phyloP scores from a whole-genome alignment of 371 early-diverging fungal species.

The Mortierella sp. region DNA sequence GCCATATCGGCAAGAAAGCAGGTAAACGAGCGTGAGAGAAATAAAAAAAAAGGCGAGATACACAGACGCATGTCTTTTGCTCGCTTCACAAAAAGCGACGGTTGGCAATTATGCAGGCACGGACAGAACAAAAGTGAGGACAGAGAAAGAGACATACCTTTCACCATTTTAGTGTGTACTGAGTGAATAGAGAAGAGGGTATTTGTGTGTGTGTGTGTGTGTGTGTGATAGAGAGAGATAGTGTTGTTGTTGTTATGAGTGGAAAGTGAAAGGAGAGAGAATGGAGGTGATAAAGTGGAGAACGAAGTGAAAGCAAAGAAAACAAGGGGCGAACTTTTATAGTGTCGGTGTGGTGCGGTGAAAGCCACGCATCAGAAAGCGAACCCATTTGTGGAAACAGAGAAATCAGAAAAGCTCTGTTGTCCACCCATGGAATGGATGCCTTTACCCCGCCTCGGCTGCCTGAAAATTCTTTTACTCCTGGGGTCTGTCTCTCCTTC shows the following conservation, averaged over 20 bases:
- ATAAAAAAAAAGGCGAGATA: not conserved
- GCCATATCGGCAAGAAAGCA: not conserved
- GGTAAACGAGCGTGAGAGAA: not conserved
- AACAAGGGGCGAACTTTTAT: constrained; percentile 1
- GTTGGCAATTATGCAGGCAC: not conserved
- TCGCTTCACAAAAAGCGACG: not conserved
- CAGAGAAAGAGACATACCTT: constrained; percentile 23
- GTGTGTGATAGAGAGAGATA: not conserved
- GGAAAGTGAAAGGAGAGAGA: not conserved
- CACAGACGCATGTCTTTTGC: not conserved
- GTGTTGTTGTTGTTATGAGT: not conserved
- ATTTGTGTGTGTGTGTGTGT: no score
- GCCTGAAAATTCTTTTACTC: not conserved
- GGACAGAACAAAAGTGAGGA: not conserved
- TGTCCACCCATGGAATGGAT: no score
- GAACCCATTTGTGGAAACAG: no score
- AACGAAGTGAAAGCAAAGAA: not conserved
- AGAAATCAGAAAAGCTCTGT: not conserved
- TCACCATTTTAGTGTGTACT: constrained; percentile 35
- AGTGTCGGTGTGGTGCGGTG: not conserved
- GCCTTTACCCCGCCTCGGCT: constrained; percentile 15
- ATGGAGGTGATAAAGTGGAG: not conserved
- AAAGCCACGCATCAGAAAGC: not conserved
- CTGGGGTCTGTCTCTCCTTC: not conserved
- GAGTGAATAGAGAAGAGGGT: not conserved